Evolutionary conservation across 106 monocot species (phyloP), one percentile per base, ranked within the genome.

Genomic region (Dendrobium huoshanense): DNA sequence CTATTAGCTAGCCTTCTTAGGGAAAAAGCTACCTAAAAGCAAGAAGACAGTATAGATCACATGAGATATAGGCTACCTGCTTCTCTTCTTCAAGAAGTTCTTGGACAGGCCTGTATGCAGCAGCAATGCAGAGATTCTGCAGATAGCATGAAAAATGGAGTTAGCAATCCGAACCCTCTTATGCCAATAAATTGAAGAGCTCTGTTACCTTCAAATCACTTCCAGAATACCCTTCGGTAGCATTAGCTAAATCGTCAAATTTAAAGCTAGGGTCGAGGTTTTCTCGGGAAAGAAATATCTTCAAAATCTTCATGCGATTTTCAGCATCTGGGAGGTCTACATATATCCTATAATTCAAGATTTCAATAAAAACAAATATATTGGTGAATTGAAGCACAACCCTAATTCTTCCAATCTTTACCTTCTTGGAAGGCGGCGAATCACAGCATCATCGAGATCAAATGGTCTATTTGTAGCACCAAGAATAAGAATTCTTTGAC

Each of bases 371-470:
- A n/a, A 9, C 0, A 54, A 5, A 56, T 16, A 16, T 13, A 45
- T 41, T 45, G 27, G 20, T 24, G 8, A 67, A 67, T 24, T 25
- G 27, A 10, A 2, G 27, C n/a, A 29, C 9, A 25, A 67, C 67
- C 22, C 41, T 44, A 22, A 61, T 68, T 41, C 20, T 47, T 25
- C 43, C 41, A 73, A 48, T 76, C 20, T 10, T 43, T 81, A 97
- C 96, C 97, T 90, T 92, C 97, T 92, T 79, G 97, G 97, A 78
- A 98, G 79, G 1, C 97, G 89, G 25, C 97, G 94, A 77, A 98
- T 92, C 55, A 98, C 97, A 83, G 97, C 97, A 89, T 98, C 97
- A 91, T 98, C 97, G 20, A 98, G 85, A 77, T 98, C 97, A 92
- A 94, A 98, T 37, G 97, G 97, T 42, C 97, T 92, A 84, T 98